phyloP scores from a whole-genome alignment of 2,329 filamentous ascomycete genomes.

The Ophiostoma triangulosporum region DNA sequence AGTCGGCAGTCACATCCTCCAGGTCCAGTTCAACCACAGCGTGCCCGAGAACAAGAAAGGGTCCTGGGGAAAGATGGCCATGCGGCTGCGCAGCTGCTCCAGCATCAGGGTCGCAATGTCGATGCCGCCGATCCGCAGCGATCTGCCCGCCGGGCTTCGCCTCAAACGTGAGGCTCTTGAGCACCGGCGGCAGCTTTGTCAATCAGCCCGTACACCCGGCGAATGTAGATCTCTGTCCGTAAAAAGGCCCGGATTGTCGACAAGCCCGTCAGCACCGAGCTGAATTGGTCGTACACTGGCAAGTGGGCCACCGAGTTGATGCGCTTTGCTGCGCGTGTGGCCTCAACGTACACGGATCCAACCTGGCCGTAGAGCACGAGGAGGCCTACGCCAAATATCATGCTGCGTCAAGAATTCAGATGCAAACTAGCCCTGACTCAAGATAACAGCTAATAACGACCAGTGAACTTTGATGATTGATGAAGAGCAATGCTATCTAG shows the following conservation, averaged over 20 bases:
- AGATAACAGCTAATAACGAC: too few relatives aligned
- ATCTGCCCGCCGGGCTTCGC: conserved; percentile 42
- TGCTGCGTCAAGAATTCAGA: too few relatives aligned
- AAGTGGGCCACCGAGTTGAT: conserved; percentile 28
- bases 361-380: conserved; percentile 22
- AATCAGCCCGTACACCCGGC: conserved; percentile 22
- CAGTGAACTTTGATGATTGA: too few relatives aligned
- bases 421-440: too few relatives aligned
- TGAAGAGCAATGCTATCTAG: too few relatives aligned
- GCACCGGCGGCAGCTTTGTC: conserved; percentile 24
- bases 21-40: conserved; percentile 50
- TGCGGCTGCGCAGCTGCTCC: conserved; percentile 43
- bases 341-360: conserved; percentile 23
- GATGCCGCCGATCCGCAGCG: conserved; percentile 35
- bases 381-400: conserved; percentile 24
- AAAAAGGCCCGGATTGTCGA: conserved; percentile 29
- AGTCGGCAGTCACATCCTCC: conserved; percentile 45
- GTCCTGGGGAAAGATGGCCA: conserved; percentile 55
- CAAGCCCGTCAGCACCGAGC: conserved; percentile 26
- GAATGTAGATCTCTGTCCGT: conserved; percentile 23
- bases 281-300: conserved; percentile 30
- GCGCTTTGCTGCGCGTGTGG: conserved; percentile 27
- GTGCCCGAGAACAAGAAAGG: conserved; percentile 54
- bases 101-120: conserved; percentile 46
- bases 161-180: conserved; percentile 25